Evolutionary conservation across 768 basidiomycete species (phyloP), one percentile per base, ranked within the genome.

Genomic region (Neoboletus subvelutipes): DNA sequence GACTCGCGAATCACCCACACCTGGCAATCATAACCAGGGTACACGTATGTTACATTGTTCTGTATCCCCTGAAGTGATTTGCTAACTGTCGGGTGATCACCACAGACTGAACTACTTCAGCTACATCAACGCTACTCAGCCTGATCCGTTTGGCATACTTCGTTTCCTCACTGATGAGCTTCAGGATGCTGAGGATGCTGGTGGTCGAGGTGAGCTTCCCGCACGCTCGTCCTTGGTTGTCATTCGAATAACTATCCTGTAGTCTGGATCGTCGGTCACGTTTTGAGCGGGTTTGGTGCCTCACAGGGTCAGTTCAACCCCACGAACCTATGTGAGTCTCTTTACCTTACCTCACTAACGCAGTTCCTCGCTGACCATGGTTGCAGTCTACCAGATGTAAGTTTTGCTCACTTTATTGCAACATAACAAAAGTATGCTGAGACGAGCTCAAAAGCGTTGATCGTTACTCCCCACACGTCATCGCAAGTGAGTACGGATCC

Each of bases 251-350:
- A 34, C 24, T 4, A 26, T n/a, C 4, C 4, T 41, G 39, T 37
- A 80, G 80, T 75, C 11, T 82, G 79, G 77, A 77, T 82, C 45
- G 45, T 82, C 7, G 81, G 81, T 3, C 81, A 81, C 47, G 81
- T 82, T 36, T 66, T 79, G 37, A 72, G 67, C 4, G 81, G 81
- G 36, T 83, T 78, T 75, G 77, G 75, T 45, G 78, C 75, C 0
- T 66, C 75, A 0, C 72, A 80, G 57, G 55, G 74, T 5, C 63
- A 81, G 31, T 59, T 68, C 41, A 76, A 77, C 61, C 80, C 79
- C 1, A 74, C 74, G 6, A 73, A 82, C 61, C 64, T 79, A 7
- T 80, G 79, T 79, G 56, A 58, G 78, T 65, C 10, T 13, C 17
- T 52, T 40, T 3, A 42, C 2, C 18, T 24, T 8, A 22, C 0